Percentiles rank a stretch among this genome's conserved stretches.
Evolutionary conservation across 768 basidiomycete species (phyloP).

Genomic region (Strobilomyces echinocephalus): DNA sequence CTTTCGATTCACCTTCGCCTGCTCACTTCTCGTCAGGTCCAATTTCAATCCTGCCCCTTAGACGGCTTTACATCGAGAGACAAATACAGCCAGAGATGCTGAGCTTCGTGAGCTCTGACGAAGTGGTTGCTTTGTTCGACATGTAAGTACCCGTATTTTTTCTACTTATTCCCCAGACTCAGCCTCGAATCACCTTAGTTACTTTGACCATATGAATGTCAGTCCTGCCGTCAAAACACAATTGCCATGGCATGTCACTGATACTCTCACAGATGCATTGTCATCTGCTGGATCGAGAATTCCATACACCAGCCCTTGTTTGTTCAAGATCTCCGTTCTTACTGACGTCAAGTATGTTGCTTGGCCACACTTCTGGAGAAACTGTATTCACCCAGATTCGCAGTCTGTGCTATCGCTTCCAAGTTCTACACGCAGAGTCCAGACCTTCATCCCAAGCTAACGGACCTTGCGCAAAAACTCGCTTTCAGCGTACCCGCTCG

Average conservation of each 20-base stretch:
- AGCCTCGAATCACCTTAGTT: constrained; percentile 38
- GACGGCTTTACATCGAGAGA: constrained; percentile 79
- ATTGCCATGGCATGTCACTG: background rate
- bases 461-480: constrained; percentile 80
- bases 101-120: constrained; percentile 79
- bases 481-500: constrained; percentile 82
- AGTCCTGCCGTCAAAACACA: constrained; percentile 26
- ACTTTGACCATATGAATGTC: constrained; percentile 73
- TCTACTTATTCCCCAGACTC: constrained; percentile 1
- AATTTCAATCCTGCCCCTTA: constrained; percentile 81
- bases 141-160: constrained; percentile 53
- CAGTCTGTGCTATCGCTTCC: constrained; percentile 93
- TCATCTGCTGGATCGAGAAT: constrained; percentile 76
- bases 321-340: constrained; percentile 94
- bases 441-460: constrained; percentile 74
- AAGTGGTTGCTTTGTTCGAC: constrained; percentile 87
- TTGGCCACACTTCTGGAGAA: background rate
- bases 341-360: constrained; percentile 77
- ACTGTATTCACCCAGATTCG: constrained; percentile 3
- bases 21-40: constrained; percentile 49
- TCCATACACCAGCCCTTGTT: constrained; percentile 91
- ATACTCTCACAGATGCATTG: constrained; percentile 57
- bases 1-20: background rate
- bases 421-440: constrained; percentile 81
- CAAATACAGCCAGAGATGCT: constrained; percentile 94